Evolutionary conservation across 139 green algal species (phyloP).

Genomic region (Micractinium conductrix): DNA sequence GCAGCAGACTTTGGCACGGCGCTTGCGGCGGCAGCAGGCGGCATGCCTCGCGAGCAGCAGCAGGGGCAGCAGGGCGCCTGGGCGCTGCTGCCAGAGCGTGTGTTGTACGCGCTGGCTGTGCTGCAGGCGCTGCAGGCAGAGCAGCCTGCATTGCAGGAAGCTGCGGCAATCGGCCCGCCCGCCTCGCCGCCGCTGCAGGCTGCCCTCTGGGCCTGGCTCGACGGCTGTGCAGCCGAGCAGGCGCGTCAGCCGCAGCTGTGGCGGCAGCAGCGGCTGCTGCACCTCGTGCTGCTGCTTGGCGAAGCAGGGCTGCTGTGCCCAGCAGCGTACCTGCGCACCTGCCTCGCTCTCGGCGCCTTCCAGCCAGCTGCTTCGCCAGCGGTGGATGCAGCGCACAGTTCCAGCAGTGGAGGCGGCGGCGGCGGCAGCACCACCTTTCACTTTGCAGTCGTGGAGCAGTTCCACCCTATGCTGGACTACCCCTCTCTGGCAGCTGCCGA

Average conservation of each 20-base stretch:
- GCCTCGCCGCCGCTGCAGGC: background rate
- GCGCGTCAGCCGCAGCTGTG: background rate
- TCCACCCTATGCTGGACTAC: constrained; percentile 13
- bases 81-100: background rate
- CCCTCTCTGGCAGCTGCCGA: background rate
- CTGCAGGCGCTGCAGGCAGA: background rate
- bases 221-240: background rate
- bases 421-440: background rate
- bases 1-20: constrained; percentile 18
- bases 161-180: background rate
- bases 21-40: background rate
- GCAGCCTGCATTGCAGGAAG: background rate
- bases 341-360: background rate
- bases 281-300: constrained; percentile 12
- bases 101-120: constrained; percentile 14
- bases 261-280: constrained; percentile 6
- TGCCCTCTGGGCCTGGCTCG: background rate
- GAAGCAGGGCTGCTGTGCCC: constrained; percentile 23
- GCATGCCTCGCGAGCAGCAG: background rate
- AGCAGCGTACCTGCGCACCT: background rate
- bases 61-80: background rate
- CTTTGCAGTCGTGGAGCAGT: background rate
- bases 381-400: background rate
- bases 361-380: background rate
- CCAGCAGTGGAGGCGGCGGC: background rate